Evolutionary conservation across 2,329 filamentous ascomycete species (phyloP), one percentile per base, ranked within the genome.

Genomic region (Pseudogymnoascus sp.): DNA sequence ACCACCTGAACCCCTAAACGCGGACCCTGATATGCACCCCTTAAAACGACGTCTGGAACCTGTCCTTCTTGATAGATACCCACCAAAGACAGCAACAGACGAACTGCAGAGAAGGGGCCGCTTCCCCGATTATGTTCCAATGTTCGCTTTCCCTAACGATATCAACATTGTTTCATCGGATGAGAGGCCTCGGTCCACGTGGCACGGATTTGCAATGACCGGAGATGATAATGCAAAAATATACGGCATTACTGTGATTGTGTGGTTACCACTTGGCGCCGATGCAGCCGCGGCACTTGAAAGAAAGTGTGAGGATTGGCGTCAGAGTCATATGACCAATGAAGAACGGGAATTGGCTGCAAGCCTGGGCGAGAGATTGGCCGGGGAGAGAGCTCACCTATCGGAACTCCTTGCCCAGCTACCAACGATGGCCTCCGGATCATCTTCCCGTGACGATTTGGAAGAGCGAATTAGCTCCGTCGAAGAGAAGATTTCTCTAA

Each of bases 151-250:
- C 69, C 94, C 94, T 50, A 97, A 97, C 74, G 94, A 99, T 73
- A 94, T 99, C 68, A 91, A 91, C 65, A 94, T 99, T 59, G 90
- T 97, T 8, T 97, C 94, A 1, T 92, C 92, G 1, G 94, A 99
- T 70, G 91, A 96, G 72, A 83, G 92, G 64, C 94, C 94, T 1
- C 83, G 91, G 64, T 93, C 94, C n/a, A 97, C 92, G 22, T 99
- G 94, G 94, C 94, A 99, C 75, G 94, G 94, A 57, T 99, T 99
- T 71, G 92, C 91, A 64, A 97, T 99, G 94, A 99, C 94, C 2
- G 89, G 88, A 20, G 89, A 90, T 61, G 92, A 97, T 71, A 93
- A 91, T 68, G 89, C 90, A 61, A 96, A 94, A 72, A 80, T 97
- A 18, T 93, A 97, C 70, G 93, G 91, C 34, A 90, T 97, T 62